Evolutionary conservation across 176 grass and related monocot genomes (phyloP).

Genomic region (Aegilops tauschii): DNA sequence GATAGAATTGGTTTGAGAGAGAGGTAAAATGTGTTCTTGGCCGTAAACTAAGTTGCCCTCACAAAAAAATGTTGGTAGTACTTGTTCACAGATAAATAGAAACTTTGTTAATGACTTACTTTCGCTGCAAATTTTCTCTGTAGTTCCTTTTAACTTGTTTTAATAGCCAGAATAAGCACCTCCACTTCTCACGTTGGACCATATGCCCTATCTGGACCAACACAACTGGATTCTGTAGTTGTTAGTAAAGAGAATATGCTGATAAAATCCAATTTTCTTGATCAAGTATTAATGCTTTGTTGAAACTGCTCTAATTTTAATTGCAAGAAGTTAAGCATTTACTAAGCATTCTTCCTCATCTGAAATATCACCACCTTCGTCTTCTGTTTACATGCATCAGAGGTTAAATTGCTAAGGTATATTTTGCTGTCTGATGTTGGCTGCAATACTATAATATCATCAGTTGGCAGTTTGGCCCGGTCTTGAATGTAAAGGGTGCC

Average conservation of each 20-base stretch:
- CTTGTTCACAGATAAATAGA: background rate
- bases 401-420: slow-evolving; percentile 1
- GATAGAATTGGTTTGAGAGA: background rate
- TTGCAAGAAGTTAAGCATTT: background rate
- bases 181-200: background rate
- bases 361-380: background rate
- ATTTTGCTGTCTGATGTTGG: background rate
- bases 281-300: background rate
- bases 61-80: background rate
- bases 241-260: background rate
- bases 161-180: background rate
- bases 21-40: background rate
- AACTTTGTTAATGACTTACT: background rate
- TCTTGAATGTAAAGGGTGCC: too few relatives aligned
- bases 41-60: background rate
- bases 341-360: background rate
- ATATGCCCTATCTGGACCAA: background rate
- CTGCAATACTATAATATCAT: background rate
- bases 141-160: slow-evolving; percentile 5
- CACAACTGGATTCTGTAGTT: background rate
- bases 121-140: background rate
- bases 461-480: background rate
- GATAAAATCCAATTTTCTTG: background rate
- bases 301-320: background rate
- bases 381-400: background rate